A percentile compares a stretch with the other conserved stretches of the same genome.
These are phyloP conservation scores for Aspergillus ruber DNA, from an alignment of 2,329 filamentous ascomycete species.

Conservation along the genomic window DNA sequence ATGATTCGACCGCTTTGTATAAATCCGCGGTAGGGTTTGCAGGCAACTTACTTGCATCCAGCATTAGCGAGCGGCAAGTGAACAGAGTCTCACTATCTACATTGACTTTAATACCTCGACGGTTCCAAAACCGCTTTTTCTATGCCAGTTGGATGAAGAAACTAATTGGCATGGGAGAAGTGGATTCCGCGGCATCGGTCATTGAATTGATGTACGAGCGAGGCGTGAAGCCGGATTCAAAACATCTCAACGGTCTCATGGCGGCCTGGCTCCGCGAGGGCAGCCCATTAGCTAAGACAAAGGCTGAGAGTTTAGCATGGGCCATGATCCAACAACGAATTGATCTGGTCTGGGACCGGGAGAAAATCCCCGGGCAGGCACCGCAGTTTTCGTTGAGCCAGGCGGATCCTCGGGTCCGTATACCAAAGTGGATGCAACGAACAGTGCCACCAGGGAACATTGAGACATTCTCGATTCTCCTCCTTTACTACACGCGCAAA, in stretches of 20 bases:
- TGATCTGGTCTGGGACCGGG: constrained; percentile 50
- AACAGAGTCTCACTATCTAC: constrained; percentile 45
- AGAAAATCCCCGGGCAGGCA: constrained; percentile 14
- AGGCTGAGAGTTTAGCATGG: constrained; percentile 66
- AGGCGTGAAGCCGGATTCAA: constrained; percentile 61
- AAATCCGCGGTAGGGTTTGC: constrained; percentile 33
- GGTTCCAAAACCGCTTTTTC: constrained; percentile 67
- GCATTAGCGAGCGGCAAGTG: constrained; percentile 37
- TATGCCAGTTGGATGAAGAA: constrained; percentile 85
- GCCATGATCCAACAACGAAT: constrained; percentile 67
- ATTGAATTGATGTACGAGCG: constrained; percentile 67
- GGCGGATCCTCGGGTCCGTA: constrained; percentile 23
- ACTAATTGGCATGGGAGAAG: constrained; percentile 64
- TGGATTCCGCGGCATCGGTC: constrained; percentile 65
- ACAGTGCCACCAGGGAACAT: constrained; percentile 56
- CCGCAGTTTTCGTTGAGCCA: constrained; percentile 23
- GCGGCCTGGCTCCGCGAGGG: constrained; percentile 68
- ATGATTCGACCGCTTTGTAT: constrained; percentile 42
- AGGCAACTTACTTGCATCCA: constrained; percentile 36
- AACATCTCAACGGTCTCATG: constrained; percentile 76
- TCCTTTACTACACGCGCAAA: constrained; percentile 63
- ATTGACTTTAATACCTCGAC: constrained; percentile 47
- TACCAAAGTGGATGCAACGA: constrained; percentile 36
- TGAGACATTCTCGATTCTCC: constrained; percentile 71
- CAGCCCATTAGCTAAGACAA: constrained; percentile 47